These are phyloP conservation scores for Ormosia semicastrata DNA, from an alignment of 306 rosid genomes.

Conservation along the genomic window DNA sequence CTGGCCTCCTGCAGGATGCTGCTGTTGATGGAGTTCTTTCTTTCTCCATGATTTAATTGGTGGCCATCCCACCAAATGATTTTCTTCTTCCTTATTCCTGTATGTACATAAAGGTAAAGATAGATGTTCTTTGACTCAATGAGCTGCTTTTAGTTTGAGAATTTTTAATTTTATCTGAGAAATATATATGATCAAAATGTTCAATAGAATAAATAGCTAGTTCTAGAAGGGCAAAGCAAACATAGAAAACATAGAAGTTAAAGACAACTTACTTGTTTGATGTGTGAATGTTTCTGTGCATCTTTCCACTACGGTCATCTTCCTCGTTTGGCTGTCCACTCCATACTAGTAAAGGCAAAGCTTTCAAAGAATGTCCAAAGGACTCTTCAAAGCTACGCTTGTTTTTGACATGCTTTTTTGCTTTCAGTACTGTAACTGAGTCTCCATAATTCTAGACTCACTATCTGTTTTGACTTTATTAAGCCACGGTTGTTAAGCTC, in stretches of 20 bases:
- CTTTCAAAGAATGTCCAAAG: constrained; percentile 36
- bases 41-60: constrained; percentile 79
- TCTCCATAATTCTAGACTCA: constrained; percentile 24
- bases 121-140: neutral
- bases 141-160: neutral
- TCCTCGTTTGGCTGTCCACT: constrained; percentile 71
- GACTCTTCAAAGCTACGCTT: constrained; percentile 67
- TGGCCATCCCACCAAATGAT: constrained; percentile 81
- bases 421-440: constrained; percentile 15
- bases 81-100: constrained; percentile 42
- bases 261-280: constrained; percentile 49
- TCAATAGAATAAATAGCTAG: neutral
- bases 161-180: neutral
- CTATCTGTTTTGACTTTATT: constrained; percentile 4
- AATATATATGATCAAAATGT: neutral
- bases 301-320: constrained; percentile 47
- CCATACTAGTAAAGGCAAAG: constrained; percentile 57
- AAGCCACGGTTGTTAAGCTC: constrained; percentile 24
- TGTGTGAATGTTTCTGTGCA: constrained; percentile 29
- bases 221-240: neutral
- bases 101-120: neutral
- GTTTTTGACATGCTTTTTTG: constrained; percentile 29
- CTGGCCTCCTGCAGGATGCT: constrained; percentile 22
- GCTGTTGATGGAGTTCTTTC: constrained; percentile 46
- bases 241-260: neutral